Evolutionary conservation across 495 filamentous ascomycete genomes (phyloP).

Genomic region (Aspergillus mulundensis): DNA sequence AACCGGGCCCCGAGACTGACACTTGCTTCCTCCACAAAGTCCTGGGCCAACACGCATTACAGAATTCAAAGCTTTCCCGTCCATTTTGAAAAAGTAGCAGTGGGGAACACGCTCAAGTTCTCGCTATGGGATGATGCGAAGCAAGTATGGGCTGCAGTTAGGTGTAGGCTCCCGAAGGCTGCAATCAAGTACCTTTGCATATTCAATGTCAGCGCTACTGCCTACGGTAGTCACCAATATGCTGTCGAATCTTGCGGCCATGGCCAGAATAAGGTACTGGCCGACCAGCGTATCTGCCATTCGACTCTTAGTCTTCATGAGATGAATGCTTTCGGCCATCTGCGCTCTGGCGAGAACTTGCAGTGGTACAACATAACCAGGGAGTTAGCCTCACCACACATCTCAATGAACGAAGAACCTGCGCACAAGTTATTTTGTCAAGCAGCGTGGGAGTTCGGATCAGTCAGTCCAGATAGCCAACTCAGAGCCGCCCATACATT

Average conservation of each 20-base stretch:
- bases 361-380: constrained; percentile 48
- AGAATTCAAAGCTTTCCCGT: constrained; percentile 19
- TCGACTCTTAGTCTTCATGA: constrained; percentile 43
- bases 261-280: constrained; percentile 35
- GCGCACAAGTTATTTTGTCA: constrained; percentile 42
- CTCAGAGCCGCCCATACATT: constrained; percentile 20
- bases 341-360: constrained; percentile 42
- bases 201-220: constrained; percentile 3
- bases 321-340: constrained; percentile 41
- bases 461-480: constrained; percentile 2
- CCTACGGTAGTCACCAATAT: constrained; percentile 15
- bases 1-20: constrained; percentile 10
- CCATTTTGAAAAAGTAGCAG: constrained; percentile 15
- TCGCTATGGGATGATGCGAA: constrained; percentile 16
- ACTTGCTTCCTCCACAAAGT: constrained; percentile 42
- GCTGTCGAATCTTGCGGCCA: constrained; percentile 12
- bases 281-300: constrained; percentile 39
- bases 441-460: constrained; percentile 43
- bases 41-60: constrained; percentile 30
- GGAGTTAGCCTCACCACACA: constrained; percentile 24
- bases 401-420: constrained; percentile 40
- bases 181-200: constrained; percentile 15
- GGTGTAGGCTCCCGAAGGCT: not conserved
- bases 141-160: constrained; percentile 12
- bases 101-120: constrained; percentile 15